A percentile compares a stretch with the other conserved stretches of the same genome.
Evolutionary conservation across 202 grass and related monocot species (phyloP).

Genomic region (Zoysia matrella): DNA sequence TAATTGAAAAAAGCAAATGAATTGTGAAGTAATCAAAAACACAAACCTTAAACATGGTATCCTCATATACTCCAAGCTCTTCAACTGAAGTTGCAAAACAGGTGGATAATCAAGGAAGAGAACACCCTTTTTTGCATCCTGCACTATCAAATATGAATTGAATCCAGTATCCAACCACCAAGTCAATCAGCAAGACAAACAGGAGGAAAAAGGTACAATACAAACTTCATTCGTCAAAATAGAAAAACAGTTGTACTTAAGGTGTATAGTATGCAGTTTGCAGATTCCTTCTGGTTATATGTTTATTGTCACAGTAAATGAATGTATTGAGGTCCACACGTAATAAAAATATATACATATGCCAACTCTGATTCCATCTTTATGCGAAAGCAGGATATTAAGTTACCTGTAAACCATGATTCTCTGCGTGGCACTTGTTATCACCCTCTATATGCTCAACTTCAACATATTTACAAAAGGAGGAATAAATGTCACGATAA

Average conservation of each 20-base stretch:
- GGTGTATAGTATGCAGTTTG: not conserved
- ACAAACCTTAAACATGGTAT: constrained; percentile 88
- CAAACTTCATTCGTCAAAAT: constrained; percentile 20
- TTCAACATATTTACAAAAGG: constrained; percentile 97
- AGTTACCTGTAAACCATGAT: constrained; percentile 21
- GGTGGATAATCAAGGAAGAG: constrained; percentile 85
- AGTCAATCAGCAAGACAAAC: constrained; percentile 23
- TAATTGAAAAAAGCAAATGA: constrained; percentile 32
- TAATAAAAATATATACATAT: constrained; percentile 6
- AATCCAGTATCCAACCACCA: constrained; percentile 9
- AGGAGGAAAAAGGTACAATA: not conserved
- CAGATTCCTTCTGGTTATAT: constrained; percentile 1
- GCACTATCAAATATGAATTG: constrained; percentile 35
- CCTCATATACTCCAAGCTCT: constrained; percentile 88
- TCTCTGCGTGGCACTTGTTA: constrained; percentile 93
- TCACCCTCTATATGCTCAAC: constrained; percentile 95
- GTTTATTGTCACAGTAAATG: not conserved
- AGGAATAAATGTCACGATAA: constrained; percentile 87
- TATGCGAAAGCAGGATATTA: constrained; percentile 6
- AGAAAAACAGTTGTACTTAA: not conserved
- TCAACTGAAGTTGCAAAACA: constrained; percentile 94
- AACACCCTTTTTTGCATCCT: constrained; percentile 92
- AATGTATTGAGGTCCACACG: not conserved
- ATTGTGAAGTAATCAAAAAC: constrained; percentile 17
- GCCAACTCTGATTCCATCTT: constrained; percentile 21